Conservation (phyloP, 2,329 filamentous ascomycete genomes). For the Metarhizium robertsii region DNA sequence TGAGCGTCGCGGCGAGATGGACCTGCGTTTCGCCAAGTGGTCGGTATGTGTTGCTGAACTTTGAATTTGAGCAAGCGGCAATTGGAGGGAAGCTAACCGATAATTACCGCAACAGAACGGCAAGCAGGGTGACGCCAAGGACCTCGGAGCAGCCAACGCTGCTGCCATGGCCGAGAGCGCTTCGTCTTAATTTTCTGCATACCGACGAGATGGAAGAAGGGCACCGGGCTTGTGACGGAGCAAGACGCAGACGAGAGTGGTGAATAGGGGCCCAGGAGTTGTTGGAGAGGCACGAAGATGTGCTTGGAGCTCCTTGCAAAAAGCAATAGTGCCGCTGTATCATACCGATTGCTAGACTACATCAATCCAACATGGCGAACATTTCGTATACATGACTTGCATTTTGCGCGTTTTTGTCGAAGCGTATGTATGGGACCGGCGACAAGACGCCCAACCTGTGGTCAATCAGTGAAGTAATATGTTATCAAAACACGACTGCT, state of each 20-base stretch:
- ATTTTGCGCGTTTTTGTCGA: background rate
- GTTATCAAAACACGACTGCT: background rate
- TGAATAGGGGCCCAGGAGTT: background rate
- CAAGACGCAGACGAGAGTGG: background rate
- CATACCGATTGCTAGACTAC: slow-evolving; percentile 23
- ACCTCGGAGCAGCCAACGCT: slow-evolving; percentile 50
- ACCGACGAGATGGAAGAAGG: background rate
- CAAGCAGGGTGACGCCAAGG: slow-evolving; percentile 84
- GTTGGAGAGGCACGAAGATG: background rate
- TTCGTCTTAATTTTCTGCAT: slow-evolving; percentile 20
- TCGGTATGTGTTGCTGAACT: slow-evolving; percentile 47
- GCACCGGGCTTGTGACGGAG: background rate
- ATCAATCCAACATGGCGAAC: slow-evolving; percentile 15
- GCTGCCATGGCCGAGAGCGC: slow-evolving; percentile 28
- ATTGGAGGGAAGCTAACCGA: slow-evolving; percentile 12
- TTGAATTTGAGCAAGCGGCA: slow-evolving; percentile 1
- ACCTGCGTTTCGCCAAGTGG: slow-evolving; percentile 91
- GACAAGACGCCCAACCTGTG: background rate
- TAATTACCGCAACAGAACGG: slow-evolving; percentile 61
- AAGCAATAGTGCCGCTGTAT: slow-evolving; percentile 19
- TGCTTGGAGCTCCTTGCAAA: background rate
- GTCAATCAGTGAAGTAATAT: background rate
- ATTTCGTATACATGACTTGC: background rate
- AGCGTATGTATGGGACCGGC: background rate
- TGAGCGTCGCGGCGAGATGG: slow-evolving; percentile 83